A percentile compares a stretch with the other conserved stretches of the same genome.
Conservation (phyloP, 805 yeast species). For the Kodamaea jinghongensis region DNA sequence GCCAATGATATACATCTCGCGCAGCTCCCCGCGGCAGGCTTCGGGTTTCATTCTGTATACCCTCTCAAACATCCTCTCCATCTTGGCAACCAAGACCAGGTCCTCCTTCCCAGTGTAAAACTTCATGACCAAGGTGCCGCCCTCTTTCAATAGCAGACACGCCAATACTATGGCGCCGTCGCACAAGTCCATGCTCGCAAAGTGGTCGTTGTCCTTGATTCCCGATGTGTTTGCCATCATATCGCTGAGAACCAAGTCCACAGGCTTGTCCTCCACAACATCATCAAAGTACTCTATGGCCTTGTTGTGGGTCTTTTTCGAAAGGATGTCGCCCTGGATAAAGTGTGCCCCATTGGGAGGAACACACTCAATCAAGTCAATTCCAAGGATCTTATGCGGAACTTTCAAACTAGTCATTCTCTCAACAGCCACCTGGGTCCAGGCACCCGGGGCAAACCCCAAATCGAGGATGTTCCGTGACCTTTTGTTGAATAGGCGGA, state of each 20-base stretch:
- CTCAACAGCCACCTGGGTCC: conserved; percentile 29
- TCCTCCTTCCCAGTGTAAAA: conserved; percentile 85
- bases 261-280: conserved; percentile 10
- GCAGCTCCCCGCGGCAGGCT: conserved; percentile 75
- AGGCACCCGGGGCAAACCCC: conserved; percentile 40
- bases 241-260: conserved; percentile 55
- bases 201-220: conserved; percentile 74
- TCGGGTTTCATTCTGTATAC: conserved; percentile 76
- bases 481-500: conserved; percentile 49
- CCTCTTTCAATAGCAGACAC: conserved; percentile 61
- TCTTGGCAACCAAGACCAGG: conserved; percentile 52
- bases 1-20: conserved; percentile 80
- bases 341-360: conserved; percentile 39
- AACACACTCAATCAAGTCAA: conserved; percentile 31
- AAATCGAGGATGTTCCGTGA: conserved; percentile 72
- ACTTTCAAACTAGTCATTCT: conserved; percentile 10
- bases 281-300: conserved; percentile 50
- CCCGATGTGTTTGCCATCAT: conserved; percentile 97
- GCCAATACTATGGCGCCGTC: conserved; percentile 85
- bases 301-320: conserved; percentile 50
- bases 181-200: conserved; percentile 84
- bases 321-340: conserved; percentile 40
- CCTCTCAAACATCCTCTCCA: conserved; percentile 55
- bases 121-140: conserved; percentile 79
- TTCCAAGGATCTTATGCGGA: conserved; percentile 21